Evolutionary conservation across 2,329 filamentous ascomycete species (phyloP).

Genomic region (Alternaria rosae): DNA sequence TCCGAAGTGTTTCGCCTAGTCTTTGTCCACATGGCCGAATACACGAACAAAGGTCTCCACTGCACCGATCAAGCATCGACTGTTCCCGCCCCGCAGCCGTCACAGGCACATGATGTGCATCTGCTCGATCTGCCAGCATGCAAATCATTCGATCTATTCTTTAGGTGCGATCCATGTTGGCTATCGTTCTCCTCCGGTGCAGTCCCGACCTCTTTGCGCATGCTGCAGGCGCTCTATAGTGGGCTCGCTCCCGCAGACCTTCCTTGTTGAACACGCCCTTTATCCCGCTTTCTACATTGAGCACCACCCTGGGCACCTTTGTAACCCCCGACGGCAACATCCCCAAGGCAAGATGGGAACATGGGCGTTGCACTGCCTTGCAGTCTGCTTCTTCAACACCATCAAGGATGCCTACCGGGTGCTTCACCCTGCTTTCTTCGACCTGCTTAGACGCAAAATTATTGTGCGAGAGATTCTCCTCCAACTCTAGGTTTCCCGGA

Average conservation of each 20-base stretch:
- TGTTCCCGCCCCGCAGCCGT: background rate
- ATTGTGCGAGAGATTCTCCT: background rate
- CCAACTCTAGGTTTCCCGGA: background rate
- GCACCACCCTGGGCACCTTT: background rate
- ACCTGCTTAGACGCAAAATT: background rate
- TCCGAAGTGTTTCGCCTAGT: background rate
- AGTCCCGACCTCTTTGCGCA: background rate
- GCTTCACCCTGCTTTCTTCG: background rate
- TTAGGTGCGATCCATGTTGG: background rate
- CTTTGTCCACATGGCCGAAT: background rate
- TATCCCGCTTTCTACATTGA: background rate
- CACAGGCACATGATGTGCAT: background rate
- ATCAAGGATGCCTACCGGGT: background rate
- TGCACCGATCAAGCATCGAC: no score
- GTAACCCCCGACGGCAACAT: background rate
- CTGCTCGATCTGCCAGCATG: background rate
- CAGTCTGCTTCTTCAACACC: background rate
- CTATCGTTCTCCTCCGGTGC: background rate
- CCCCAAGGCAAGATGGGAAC: background rate
- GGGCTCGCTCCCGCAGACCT: background rate
- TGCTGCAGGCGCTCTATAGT: background rate
- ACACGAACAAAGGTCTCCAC: background rate
- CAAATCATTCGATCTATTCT: background rate
- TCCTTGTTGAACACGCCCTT: background rate
- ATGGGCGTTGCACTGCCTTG: background rate